Conservation (phyloP, 345 rosid genomes). For the Bruguiera gymnorhiza region DNA sequence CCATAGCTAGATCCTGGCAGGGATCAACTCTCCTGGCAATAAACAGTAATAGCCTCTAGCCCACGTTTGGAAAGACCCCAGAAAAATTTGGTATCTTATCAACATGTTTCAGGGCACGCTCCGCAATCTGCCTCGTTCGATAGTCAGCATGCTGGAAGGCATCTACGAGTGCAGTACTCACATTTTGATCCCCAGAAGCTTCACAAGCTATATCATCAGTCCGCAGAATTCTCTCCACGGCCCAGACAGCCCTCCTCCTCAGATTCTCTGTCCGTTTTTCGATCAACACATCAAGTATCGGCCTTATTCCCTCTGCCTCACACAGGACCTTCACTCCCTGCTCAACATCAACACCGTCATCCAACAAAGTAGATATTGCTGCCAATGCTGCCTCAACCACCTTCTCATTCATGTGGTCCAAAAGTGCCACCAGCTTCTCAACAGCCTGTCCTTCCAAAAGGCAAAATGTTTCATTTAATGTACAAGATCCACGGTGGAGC, state of each 20-base stretch:
- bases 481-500: constrained; percentile 80
- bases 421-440: constrained; percentile 74
- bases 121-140: constrained; percentile 80
- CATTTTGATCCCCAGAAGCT: constrained; percentile 69
- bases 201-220: constrained; percentile 69
- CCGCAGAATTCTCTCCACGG: constrained; percentile 78
- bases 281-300: constrained; percentile 60
- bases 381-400: constrained; percentile 91
- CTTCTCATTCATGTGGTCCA: constrained; percentile 84
- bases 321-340: constrained; percentile 58
- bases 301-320: constrained; percentile 66
- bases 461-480: constrained; percentile 74
- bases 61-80: constrained; percentile 69
- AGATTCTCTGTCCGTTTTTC: constrained; percentile 73
- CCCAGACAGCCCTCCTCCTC: constrained; percentile 79
- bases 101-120: constrained; percentile 77
- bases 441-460: constrained; percentile 86
- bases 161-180: constrained; percentile 82
- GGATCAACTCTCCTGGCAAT: too few relatives aligned
- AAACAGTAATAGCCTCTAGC: constrained; percentile 10
- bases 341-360: constrained; percentile 71
- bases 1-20: too few relatives aligned
- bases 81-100: constrained; percentile 94
- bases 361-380: constrained; percentile 79
- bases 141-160: constrained; percentile 91